Conservation (phyloP, 73 alveolate species). For the Blepharisma japonicum region DNA sequence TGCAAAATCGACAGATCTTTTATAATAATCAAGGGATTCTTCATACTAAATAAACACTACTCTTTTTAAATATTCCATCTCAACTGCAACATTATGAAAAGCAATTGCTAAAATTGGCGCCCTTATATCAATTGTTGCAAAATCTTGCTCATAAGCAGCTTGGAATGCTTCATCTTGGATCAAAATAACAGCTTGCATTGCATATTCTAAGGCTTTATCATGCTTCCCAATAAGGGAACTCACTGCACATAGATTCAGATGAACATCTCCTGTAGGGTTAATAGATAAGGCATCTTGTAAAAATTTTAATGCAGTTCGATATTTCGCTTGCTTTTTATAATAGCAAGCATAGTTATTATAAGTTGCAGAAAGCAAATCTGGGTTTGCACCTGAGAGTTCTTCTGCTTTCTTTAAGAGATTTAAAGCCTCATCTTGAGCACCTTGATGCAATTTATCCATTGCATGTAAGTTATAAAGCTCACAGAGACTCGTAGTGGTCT, state of each 20-base stretch:
- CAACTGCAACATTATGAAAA: conserved; percentile 84
- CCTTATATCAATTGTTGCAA: conserved; percentile 49
- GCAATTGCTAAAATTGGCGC: conserved; percentile 81
- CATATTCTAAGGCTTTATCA: conserved; percentile 75
- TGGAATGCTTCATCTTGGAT: conserved; percentile 22
- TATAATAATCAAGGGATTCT: conserved; percentile 59
- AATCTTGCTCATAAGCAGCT: too few species aligned
- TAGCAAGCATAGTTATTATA: conserved; percentile 83
- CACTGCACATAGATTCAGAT: conserved; percentile 82
- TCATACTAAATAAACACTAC: conserved; percentile 40
- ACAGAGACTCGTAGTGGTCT: conserved; percentile 53
- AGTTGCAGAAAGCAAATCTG: conserved; percentile 67
- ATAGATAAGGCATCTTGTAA: conserved; percentile 70
- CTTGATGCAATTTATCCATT: conserved; percentile 66
- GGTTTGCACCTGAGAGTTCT: conserved; percentile 54
- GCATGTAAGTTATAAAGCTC: conserved; percentile 79
- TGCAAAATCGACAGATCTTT: conserved; percentile 59
- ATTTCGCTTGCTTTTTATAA: conserved; percentile 65
- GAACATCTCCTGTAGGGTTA: conserved; percentile 78
- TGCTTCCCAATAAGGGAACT: conserved; percentile 64
- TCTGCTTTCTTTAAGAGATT: conserved; percentile 85
- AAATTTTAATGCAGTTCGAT: conserved; percentile 64
- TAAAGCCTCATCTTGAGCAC: conserved; percentile 64
- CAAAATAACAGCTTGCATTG: conserved; percentile 35
- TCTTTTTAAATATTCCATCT: conserved; percentile 65